Evolutionary conservation across 371 early-diverging fungal genomes (phyloP), one percentile per base, ranked within the genome.

Genomic region (Dichotomocladium elegans): DNA sequence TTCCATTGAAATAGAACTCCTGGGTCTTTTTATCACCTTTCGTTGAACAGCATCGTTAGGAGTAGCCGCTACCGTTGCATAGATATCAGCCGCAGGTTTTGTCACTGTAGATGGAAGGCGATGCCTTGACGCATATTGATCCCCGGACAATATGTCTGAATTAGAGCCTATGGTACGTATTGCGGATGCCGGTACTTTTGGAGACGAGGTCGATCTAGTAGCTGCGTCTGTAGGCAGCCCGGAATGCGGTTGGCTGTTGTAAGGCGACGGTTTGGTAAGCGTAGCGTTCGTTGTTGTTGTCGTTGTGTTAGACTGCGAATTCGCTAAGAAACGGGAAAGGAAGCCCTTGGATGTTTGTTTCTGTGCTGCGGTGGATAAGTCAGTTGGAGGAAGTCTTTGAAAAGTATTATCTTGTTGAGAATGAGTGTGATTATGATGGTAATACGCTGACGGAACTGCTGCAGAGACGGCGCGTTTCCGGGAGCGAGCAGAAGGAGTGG

Each of bases 61-160:
- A 15, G 58, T 57, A 11, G 44, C 43, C 3, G 58, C 58, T 35
- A 33, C 57, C 40, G n/a, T n/a, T n/a, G n/a, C n/a, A n/a, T n/a
- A n/a, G n/a, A n/a, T n/a, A 41, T 48, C 21, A 25, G 40, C 26
- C 1, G 49, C n/a, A n/a, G n/a, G n/a, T n/a, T n/a, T n/a, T n/a
- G n/a, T 12, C 8, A 34, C 28, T 24, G 26, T 58, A 22, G 52
- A 46, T n/a, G 58, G 25, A 33, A 49, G 43, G 15, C 49, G 31
- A 24, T 29, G 34, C n/a, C 49, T 48, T 15, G 34, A 48, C 21
- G 49, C 34, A 12, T n/a, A 48, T n/a, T n/a, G n/a, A n/a, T n/a
- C n/a, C n/a, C n/a, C n/a, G n/a, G n/a, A n/a, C 37, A 17, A 17
- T 37, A 21, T 17, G 21, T 37, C 37, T 37, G 37, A 37, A 21